Percentiles rank a stretch among this genome's conserved stretches.
phyloP scores from a whole-genome alignment of 2,329 filamentous ascomycete genomes.

The Davidsoniella australis region DNA sequence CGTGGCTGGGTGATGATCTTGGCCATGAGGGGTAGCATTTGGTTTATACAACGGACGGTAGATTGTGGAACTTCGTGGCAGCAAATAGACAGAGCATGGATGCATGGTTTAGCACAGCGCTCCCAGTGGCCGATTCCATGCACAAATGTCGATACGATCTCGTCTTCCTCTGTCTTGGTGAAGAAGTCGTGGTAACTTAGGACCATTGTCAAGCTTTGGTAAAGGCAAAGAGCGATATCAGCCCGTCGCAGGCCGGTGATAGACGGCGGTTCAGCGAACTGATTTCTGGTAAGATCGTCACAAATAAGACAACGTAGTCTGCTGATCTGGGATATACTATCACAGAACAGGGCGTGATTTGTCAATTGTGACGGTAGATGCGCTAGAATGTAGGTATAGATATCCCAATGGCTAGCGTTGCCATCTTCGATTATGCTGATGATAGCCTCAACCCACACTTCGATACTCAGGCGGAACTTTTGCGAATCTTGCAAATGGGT shows the following conservation, averaged over 20 bases:
- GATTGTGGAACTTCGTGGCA: slow-evolving; percentile 85
- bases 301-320: slow-evolving; percentile 61
- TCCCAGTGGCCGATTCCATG: slow-evolving; percentile 72
- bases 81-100: slow-evolving; percentile 86
- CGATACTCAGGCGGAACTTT: slow-evolving; percentile 36
- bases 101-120: slow-evolving; percentile 76
- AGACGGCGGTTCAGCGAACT: slow-evolving; percentile 64
- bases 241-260: slow-evolving; percentile 68
- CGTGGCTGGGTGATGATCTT: slow-evolving; percentile 88
- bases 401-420: slow-evolving; percentile 54
- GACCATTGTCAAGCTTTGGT: slow-evolving; percentile 72
- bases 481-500: neutral
- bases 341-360: slow-evolving; percentile 73
- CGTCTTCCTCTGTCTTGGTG: slow-evolving; percentile 70
- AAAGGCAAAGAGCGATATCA: slow-evolving; percentile 77
- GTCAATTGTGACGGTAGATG: slow-evolving; percentile 75
- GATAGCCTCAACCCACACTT: slow-evolving; percentile 60
- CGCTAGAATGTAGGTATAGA: slow-evolving; percentile 78
- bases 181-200: slow-evolving; percentile 82
- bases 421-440: slow-evolving; percentile 21
- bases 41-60: slow-evolving; percentile 68
- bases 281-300: slow-evolving; percentile 62
- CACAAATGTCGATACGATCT: slow-evolving; percentile 74
- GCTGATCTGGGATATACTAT: slow-evolving; percentile 56
- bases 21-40: slow-evolving; percentile 81